Conservation (phyloP, 2,329 filamentous ascomycete genomes). For the Zymoseptoria passerinii region DNA sequence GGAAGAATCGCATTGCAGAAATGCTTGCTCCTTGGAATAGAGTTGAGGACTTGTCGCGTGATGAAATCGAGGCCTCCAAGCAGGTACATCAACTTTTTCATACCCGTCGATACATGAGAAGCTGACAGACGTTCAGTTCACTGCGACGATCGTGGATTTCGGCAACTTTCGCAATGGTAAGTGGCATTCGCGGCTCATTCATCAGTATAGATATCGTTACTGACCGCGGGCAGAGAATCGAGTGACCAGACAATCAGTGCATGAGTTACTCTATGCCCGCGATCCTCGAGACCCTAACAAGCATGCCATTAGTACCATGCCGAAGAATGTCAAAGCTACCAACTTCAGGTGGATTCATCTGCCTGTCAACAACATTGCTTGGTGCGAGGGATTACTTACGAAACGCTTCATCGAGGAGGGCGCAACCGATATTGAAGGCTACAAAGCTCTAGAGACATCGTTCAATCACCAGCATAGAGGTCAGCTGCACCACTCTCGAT, state of each 20-base stretch:
- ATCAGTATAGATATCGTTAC: background rate
- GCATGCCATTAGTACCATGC: slow-evolving; percentile 26
- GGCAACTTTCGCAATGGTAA: slow-evolving; percentile 16
- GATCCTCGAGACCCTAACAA: slow-evolving; percentile 10
- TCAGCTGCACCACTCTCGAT: slow-evolving; percentile 50
- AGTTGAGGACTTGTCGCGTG: slow-evolving; percentile 13
- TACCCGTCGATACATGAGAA: background rate
- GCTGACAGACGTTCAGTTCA: slow-evolving; percentile 1
- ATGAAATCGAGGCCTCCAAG: slow-evolving; percentile 16
- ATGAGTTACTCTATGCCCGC: slow-evolving; percentile 17
- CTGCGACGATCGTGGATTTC: slow-evolving; percentile 16
- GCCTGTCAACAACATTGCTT: slow-evolving; percentile 47
- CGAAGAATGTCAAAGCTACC: slow-evolving; percentile 34
- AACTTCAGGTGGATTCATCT: slow-evolving; percentile 40
- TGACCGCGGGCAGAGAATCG: slow-evolving; percentile 11
- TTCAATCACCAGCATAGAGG: slow-evolving; percentile 56
- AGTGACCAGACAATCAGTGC: slow-evolving; percentile 18
- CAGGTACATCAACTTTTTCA: background rate
- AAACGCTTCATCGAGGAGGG: slow-evolving; percentile 58
- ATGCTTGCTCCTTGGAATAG: slow-evolving; percentile 36
- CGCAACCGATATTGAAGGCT: slow-evolving; percentile 53
- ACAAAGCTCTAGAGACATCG: slow-evolving; percentile 53
- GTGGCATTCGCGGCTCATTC: background rate
- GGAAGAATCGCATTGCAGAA: slow-evolving; percentile 35
- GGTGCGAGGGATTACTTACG: slow-evolving; percentile 56